These are phyloP conservation scores for Akanthomyces lecanii DNA, from an alignment of 2,329 filamentous ascomycete species.

Conservation along the genomic window DNA sequence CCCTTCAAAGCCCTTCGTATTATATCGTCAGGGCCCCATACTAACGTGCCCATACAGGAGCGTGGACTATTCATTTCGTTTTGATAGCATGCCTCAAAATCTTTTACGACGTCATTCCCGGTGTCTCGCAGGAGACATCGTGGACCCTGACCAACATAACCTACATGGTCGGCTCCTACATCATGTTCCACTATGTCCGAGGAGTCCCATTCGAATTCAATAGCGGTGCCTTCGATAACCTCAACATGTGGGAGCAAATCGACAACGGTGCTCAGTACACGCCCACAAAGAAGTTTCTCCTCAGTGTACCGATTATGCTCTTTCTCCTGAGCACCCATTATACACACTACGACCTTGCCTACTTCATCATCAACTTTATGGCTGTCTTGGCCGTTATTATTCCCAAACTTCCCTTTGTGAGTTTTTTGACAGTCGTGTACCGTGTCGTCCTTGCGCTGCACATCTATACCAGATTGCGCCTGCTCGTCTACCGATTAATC, in stretches of 20 bases:
- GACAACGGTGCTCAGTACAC: constrained; percentile 99
- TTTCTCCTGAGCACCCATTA: constrained; percentile 98
- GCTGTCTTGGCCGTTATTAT: constrained; percentile 91
- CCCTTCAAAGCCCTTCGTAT: constrained; percentile 2
- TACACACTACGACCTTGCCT: constrained; percentile 94
- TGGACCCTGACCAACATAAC: constrained; percentile 99
- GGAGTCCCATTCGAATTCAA: constrained; percentile 99
- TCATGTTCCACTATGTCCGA: constrained; percentile 99
- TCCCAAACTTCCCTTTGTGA: constrained; percentile 90
- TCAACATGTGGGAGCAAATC: constrained; percentile 99
- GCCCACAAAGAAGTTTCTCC: constrained; percentile 95
- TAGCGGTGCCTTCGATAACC: constrained; percentile 94
- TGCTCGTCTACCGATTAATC: background rate
- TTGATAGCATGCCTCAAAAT: constrained; percentile 90
- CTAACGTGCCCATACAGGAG: constrained; percentile 54
- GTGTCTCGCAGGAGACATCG: constrained; percentile 94
- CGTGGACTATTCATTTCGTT: constrained; percentile 96
- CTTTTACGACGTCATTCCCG: constrained; percentile 92
- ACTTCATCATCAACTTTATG: constrained; percentile 95
- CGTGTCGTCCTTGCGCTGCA: background rate
- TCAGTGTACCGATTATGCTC: constrained; percentile 88
- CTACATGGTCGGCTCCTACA: constrained; percentile 97
- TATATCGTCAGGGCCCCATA: background rate
- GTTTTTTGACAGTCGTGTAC: constrained; percentile 35
- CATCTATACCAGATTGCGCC: background rate